A percentile compares a stretch with the other conserved stretches of the same genome.
Conservation (phyloP, 495 filamentous ascomycete species). For the Terfezia claveryi region DNA sequence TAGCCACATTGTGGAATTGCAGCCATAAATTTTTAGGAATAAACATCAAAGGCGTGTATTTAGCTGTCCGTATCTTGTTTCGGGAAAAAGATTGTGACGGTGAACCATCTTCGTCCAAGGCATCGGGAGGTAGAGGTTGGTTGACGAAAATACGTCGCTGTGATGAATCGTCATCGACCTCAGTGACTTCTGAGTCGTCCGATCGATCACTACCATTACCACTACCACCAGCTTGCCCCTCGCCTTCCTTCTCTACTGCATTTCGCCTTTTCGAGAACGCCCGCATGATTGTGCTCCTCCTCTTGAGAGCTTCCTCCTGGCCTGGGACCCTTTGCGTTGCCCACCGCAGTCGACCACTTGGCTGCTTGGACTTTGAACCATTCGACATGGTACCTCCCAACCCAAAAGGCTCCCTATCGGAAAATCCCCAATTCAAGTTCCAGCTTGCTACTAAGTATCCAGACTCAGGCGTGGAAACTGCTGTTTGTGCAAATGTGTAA, state of each 20-base stretch:
- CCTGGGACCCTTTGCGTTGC: slow-evolving; percentile 66
- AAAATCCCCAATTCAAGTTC: neutral
- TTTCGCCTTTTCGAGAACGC: slow-evolving; percentile 13
- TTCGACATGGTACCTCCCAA: neutral
- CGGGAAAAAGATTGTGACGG: slow-evolving; percentile 47
- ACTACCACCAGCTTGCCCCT: slow-evolving; percentile 9
- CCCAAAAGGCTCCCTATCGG: neutral
- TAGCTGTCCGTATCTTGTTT: slow-evolving; percentile 95
- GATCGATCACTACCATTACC: slow-evolving; percentile 6
- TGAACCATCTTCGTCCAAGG: slow-evolving; percentile 63
- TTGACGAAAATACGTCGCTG: slow-evolving; percentile 62
- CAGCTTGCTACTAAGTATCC: neutral
- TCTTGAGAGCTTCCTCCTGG: slow-evolving; percentile 41
- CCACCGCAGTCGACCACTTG: slow-evolving; percentile 47
- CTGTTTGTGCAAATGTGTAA: neutral
- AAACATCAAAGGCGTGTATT: slow-evolving; percentile 90
- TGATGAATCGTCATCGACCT: slow-evolving; percentile 15
- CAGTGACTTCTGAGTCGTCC: slow-evolving; percentile 21
- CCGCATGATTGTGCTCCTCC: slow-evolving; percentile 60
- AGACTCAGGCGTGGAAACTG: neutral
- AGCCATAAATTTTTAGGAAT: slow-evolving; percentile 93
- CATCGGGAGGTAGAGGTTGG: slow-evolving; percentile 50
- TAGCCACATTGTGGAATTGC: slow-evolving; percentile 97
- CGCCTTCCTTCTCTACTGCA: slow-evolving; percentile 18
- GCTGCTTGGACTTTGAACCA: neutral